Percentiles rank a stretch among this genome's conserved stretches.
These are phyloP conservation scores for Phytophthora sansomeana DNA, from an alignment of 352 stramenopile species.

Conservation along the genomic window DNA sequence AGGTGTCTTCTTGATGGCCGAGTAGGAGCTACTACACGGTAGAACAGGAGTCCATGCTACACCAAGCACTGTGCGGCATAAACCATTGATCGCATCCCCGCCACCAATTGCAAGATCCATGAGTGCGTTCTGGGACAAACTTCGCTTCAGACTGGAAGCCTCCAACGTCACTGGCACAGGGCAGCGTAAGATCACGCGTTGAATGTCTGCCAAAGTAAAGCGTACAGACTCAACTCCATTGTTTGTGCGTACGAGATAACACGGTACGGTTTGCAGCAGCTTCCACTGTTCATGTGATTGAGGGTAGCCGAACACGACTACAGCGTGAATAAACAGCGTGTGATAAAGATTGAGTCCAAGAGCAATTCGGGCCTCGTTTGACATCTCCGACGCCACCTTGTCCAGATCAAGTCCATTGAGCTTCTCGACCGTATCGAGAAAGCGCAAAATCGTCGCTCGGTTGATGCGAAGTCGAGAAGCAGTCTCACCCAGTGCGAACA, in stretches of 20 bases:
- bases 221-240: slow-evolving; percentile 30
- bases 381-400: slow-evolving; percentile 18
- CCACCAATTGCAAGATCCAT: slow-evolving; percentile 43
- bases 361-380: slow-evolving; percentile 47
- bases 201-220: slow-evolving; percentile 85
- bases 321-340: slow-evolving; percentile 85
- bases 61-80: slow-evolving; percentile 29
- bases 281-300: slow-evolving; percentile 83
- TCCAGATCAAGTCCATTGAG: slow-evolving; percentile 54
- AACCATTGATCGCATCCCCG: slow-evolving; percentile 34
- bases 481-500: slow-evolving; percentile 39
- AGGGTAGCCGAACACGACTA: slow-evolving; percentile 46
- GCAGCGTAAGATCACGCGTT: slow-evolving; percentile 82
- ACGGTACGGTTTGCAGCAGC: slow-evolving; percentile 63
- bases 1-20: slow-evolving; percentile 24
- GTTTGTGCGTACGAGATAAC: slow-evolving; percentile 44
- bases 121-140: slow-evolving; percentile 31
- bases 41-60: slow-evolving; percentile 34
- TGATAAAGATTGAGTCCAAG: slow-evolving; percentile 94
- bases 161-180: slow-evolving; percentile 46
- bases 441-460: slow-evolving; percentile 38
- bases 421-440: slow-evolving; percentile 61
- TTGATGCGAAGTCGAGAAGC: slow-evolving; percentile 24
- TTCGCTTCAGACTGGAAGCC: slow-evolving; percentile 30
- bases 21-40: slow-evolving; percentile 54